Base-by-base conservation (phyloP, 2,329 filamentous ascomycete genomes). In the Macrophomina pseudophaseolina region DNA sequence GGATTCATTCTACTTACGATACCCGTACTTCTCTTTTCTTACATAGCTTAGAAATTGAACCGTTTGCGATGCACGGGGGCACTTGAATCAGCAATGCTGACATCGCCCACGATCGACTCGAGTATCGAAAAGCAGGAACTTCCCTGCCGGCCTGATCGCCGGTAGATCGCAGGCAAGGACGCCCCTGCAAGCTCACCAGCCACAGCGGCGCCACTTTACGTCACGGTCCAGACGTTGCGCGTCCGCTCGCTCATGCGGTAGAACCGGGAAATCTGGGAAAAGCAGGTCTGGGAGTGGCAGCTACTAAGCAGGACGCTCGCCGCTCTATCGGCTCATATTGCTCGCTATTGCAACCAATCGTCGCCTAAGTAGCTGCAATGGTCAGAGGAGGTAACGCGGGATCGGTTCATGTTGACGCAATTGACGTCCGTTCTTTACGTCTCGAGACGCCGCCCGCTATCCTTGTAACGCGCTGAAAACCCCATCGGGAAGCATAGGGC, bases 221-320 rank as follows among this genome's bases (percentile, higher is more conserved):
- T 59, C 54, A 59, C 38, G 23, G 32, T 40, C 52, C 23, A 54
- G 33, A 38, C 18, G 8, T 14, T 18, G 8, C 32, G 32, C 5
- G 4, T n/a, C 32, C 52, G 52, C 33, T 54, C 16, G 33, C 12
- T 16, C 28, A 52, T 32, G 14, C 32, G 11, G 52, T 38, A 38
- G 18, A 33, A 54, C 52, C 8, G 28, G 18, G n/a, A 46, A 44
- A 59, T 59, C 54, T 59, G 46, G 54, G 54, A 59, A 52, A 33
- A 33, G 49, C 28, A 52, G 49, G 49, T 23, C 14, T 18, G 18
- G n/a, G 12, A 44, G 54, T 59, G 54, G 54, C 54, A 38, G 46
- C 38, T 11, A 14, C 38, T 4, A 32, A n/a, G 28, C 5, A 9
- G 11, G 11, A 5, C 9, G 12, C 42, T 4, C 11, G 11, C 42